These are phyloP conservation scores for Xylaria polymorpha DNA, from an alignment of 2,329 filamentous ascomycete species.

Conservation along the genomic window DNA sequence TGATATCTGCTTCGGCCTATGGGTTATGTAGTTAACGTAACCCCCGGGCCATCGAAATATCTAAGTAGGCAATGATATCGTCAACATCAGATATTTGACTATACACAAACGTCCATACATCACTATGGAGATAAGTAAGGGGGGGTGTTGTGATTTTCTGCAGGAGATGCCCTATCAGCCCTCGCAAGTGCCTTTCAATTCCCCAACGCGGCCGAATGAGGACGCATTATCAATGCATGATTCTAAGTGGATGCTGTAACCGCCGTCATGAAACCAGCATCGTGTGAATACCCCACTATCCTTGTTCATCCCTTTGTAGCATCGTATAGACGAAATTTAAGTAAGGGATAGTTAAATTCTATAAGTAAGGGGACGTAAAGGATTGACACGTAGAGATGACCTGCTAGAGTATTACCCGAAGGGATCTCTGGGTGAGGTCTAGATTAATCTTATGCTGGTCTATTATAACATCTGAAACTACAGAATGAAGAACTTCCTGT, in stretches of 20 bases:
- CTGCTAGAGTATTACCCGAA: background rate
- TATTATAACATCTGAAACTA: background rate
- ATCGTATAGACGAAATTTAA: background rate
- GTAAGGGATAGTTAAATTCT: background rate
- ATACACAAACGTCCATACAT: too few relatives aligned
- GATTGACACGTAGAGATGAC: too few relatives aligned
- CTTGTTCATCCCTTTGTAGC: background rate
- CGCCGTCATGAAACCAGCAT: background rate
- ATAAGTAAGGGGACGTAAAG: background rate
- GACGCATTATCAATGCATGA: background rate
- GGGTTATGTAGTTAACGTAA: too few relatives aligned
- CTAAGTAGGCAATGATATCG: too few relatives aligned
- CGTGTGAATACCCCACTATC: background rate
- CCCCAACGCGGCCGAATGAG: background rate
- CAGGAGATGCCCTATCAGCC: background rate
- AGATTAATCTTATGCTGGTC: background rate
- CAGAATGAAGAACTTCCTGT: background rate
- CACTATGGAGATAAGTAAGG: too few relatives aligned
- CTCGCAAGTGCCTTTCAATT: background rate
- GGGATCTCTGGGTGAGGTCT: background rate
- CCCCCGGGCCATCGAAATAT: too few relatives aligned
- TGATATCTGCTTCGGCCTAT: too few relatives aligned
- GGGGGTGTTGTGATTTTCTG: too few relatives aligned
- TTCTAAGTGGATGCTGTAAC: background rate
- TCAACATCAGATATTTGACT: too few relatives aligned